Evolutionary conservation across 768 basidiomycete genomes (phyloP).

Genomic region (Cyclocybe aegerita): DNA sequence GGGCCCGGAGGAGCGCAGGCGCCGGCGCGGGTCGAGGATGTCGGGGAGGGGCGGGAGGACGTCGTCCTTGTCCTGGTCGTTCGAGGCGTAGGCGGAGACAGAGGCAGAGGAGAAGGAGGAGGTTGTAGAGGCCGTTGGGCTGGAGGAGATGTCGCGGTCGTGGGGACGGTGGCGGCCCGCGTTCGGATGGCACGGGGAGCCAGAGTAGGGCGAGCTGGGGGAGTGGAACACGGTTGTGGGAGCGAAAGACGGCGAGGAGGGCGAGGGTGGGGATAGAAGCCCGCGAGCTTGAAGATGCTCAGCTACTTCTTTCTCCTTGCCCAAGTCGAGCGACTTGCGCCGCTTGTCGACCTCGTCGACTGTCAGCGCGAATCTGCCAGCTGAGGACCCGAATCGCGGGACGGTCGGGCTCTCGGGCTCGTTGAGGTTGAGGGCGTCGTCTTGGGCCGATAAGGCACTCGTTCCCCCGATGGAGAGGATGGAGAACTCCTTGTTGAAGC

Average conservation of each 20-base stretch:
- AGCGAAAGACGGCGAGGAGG: slow-evolving; percentile 5
- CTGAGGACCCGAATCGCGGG: neutral
- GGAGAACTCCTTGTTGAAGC: slow-evolving; percentile 8
- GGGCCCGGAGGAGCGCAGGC: slow-evolving; percentile 5
- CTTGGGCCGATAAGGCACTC: neutral
- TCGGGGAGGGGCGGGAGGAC: slow-evolving; percentile 4
- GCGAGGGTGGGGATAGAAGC: slow-evolving; percentile 10
- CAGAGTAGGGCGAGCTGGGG: slow-evolving; percentile 14
- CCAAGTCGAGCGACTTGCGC: slow-evolving; percentile 42
- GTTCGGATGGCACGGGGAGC: slow-evolving; percentile 7
- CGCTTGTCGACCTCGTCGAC: slow-evolving; percentile 70
- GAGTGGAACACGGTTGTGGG: slow-evolving; percentile 6
- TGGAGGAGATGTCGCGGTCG: slow-evolving; percentile 11
- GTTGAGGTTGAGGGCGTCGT: neutral
- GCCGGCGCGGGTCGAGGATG: slow-evolving; percentile 11
- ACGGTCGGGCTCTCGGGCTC: too few relatives aligned
- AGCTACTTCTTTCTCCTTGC: slow-evolving; percentile 5
- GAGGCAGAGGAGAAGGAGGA: slow-evolving; percentile 7
- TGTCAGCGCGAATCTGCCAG: slow-evolving; percentile 36
- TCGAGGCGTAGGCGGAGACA: too few relatives aligned
- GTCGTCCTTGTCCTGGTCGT: slow-evolving; percentile 8
- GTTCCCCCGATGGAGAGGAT: slow-evolving; percentile 7
- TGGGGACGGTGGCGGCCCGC: slow-evolving; percentile 3
- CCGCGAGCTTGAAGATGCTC: slow-evolving; percentile 11
- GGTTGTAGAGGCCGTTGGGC: slow-evolving; percentile 9